Base-by-base conservation (phyloP, 2,329 filamentous ascomycete genomes). In the Ceratocystis variospora region DNA sequence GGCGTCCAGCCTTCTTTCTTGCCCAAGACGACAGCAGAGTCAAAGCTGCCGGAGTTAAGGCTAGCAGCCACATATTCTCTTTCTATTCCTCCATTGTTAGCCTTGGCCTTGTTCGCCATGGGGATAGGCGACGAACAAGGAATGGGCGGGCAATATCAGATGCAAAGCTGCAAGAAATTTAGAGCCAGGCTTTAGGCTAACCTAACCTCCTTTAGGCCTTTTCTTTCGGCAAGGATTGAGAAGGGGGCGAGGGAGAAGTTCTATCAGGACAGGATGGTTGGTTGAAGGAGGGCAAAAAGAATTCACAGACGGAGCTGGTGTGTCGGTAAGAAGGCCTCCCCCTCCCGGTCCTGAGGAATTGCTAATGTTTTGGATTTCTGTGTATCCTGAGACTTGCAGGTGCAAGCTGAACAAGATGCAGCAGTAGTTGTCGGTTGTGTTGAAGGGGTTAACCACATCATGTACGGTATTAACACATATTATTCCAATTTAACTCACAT, bases 211-310 rank as follows among this genome's bases (percentile, higher is more conserved):
- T 59, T 59, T 33, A 59, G 53, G 53, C 17, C 22, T 31, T 19
- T 31, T 59, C 28, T 59, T 59, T 59, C 53, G 53, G 53, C 28
- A 57, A 59, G 53, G 53, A 33, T 59, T 31, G 53, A 37, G 53
- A 59, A 33, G 53, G 25, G 25, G 53, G 53, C 12, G 53, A 28
- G 22, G 25, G 53, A 37, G 53, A 53, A 31, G 53, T 19, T 10
- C 28, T 8, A 22, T 2, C 10, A 55, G 2, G 22, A 55, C 50
- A 33, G 17, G 25, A 15, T n/a, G 28, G 33, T 17, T 5, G 33
- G 28, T 6, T 37, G 8, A 59, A 31, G 25, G 8, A 57, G 53
- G 50, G 22, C 25, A 28, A 19, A 55, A 19, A 55, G 19, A 55
- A 55, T 22, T 28, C 22, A 28, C n/a, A 50, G 46, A 19, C 45